Percentiles rank a stretch among this genome's conserved stretches.
Conservation (phyloP, 495 filamentous ascomycete genomes). For the Penicillium paxilli region DNA sequence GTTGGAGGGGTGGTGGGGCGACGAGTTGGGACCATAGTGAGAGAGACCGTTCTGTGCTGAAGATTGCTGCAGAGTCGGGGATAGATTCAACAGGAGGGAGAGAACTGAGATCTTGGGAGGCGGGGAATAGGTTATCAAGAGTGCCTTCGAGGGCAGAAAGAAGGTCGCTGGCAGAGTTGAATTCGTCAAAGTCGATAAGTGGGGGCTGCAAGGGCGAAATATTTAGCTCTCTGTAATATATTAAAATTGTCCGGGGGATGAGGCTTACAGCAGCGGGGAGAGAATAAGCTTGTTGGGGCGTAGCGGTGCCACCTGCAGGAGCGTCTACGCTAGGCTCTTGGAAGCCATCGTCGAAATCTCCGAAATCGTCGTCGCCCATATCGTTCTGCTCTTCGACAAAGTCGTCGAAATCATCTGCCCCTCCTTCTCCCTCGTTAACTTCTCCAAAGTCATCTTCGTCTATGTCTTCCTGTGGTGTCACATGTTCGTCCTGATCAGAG, state of each 20-base stretch:
- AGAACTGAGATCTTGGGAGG: slow-evolving; percentile 39
- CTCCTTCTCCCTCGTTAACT: slow-evolving; percentile 24
- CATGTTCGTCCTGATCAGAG: slow-evolving; percentile 19
- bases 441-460: slow-evolving; percentile 35
- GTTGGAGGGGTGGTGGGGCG: slow-evolving; percentile 89
- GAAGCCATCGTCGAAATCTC: slow-evolving; percentile 88
- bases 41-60: slow-evolving; percentile 64
- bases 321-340: slow-evolving; percentile 58
- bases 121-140: slow-evolving; percentile 57
- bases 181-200: slow-evolving; percentile 70
- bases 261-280: slow-evolving; percentile 52
- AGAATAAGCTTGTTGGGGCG: slow-evolving; percentile 42
- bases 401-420: slow-evolving; percentile 88
- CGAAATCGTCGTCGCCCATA: slow-evolving; percentile 71
- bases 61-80: slow-evolving; percentile 46
- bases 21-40: slow-evolving; percentile 97
- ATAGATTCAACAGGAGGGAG: slow-evolving; percentile 47
- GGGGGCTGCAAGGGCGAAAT: slow-evolving; percentile 50
- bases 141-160: slow-evolving; percentile 45
- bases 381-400: slow-evolving; percentile 81
- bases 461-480: slow-evolving; percentile 7
- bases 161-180: slow-evolving; percentile 52
- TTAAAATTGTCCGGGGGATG: background rate
- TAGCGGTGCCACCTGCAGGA: slow-evolving; percentile 10
- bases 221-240: background rate